These are phyloP conservation scores for Zymoseptoria crescenta DNA, from an alignment of 2,329 filamentous ascomycete species.

Conservation along the genomic window DNA sequence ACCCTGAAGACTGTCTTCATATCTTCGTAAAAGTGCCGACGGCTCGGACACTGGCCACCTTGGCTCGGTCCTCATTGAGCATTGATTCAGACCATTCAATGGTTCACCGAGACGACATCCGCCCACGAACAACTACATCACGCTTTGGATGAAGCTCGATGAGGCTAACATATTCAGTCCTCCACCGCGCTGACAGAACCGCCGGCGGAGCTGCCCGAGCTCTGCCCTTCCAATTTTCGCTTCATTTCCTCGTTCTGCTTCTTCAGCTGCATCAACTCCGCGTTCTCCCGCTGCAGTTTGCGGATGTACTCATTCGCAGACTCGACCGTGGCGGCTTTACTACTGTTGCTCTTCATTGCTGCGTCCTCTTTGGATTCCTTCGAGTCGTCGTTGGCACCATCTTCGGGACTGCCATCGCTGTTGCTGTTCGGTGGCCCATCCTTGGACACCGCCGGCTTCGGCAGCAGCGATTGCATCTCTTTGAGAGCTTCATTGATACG, in stretches of 20 bases:
- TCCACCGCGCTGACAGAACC: slow-evolving; percentile 1
- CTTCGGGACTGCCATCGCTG: slow-evolving; percentile 38
- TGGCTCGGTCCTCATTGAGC: neutral
- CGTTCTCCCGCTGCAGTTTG: slow-evolving; percentile 60
- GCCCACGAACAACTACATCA: neutral
- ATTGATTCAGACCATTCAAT: neutral
- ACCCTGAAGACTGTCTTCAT: neutral
- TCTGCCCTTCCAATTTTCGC: slow-evolving; percentile 14
- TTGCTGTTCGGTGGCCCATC: slow-evolving; percentile 18
- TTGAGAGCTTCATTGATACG: slow-evolving; percentile 90
- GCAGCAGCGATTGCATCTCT: slow-evolving; percentile 83
- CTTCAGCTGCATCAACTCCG: slow-evolving; percentile 17
- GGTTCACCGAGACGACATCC: neutral
- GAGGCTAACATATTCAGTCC: neutral
- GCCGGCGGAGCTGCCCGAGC: neutral
- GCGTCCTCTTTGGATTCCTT: slow-evolving; percentile 30
- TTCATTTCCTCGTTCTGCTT: slow-evolving; percentile 27
- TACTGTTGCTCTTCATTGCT: slow-evolving; percentile 54
- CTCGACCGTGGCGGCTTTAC: slow-evolving; percentile 97
- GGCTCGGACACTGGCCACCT: neutral
- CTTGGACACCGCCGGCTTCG: slow-evolving; percentile 34
- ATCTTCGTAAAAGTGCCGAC: neutral
- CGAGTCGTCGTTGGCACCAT: slow-evolving; percentile 36
- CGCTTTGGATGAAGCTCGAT: neutral
- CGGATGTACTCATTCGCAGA: slow-evolving; percentile 94